Percentiles rank a stretch among this genome's conserved stretches.
Evolutionary conservation across 2,329 filamentous ascomycete species (phyloP).

Genomic region (Ramichloridium luteum): DNA sequence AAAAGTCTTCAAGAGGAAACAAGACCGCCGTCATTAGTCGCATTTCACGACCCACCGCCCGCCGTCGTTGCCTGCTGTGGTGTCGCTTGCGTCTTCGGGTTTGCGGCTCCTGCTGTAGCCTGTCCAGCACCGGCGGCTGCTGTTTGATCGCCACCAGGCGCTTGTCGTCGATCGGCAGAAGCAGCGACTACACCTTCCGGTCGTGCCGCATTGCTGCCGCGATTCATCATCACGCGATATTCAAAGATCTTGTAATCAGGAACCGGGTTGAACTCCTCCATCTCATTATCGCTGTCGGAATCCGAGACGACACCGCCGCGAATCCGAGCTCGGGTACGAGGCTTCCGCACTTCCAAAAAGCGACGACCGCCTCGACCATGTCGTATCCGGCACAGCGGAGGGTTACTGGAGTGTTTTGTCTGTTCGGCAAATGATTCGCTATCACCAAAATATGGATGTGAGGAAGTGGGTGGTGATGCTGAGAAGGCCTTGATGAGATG

Average conservation of each 20-base stretch:
- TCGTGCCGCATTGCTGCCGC: constrained; percentile 2
- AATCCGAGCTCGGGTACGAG: constrained; percentile 15
- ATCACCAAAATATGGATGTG: too few relatives aligned
- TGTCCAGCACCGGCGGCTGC: too few relatives aligned
- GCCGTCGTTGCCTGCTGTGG: too few relatives aligned
- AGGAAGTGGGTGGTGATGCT: constrained; percentile 6
- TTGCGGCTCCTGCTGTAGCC: too few relatives aligned
- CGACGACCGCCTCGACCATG: constrained; percentile 73
- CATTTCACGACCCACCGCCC: too few relatives aligned
- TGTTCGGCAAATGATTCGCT: constrained; percentile 11
- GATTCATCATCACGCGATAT: constrained; percentile 47
- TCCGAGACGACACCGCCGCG: constrained; percentile 47
- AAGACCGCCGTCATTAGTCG: too few relatives aligned
- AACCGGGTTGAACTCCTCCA: constrained; percentile 32
- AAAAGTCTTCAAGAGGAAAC: too few relatives aligned
- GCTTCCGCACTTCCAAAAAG: constrained; percentile 58
- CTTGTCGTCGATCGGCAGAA: too few relatives aligned
- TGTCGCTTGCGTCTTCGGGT: too few relatives aligned
- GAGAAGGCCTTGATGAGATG: constrained; percentile 9
- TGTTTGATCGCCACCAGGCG: too few relatives aligned
- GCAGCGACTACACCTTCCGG: neutral
- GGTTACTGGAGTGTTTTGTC: too few relatives aligned
- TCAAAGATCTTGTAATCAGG: constrained; percentile 50
- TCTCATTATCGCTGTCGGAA: constrained; percentile 66
- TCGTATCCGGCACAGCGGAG: constrained; percentile 66